These are phyloP conservation scores for Umbelopsis ramanniana DNA, from an alignment of 192 early-diverging fungal genomes.

Conservation along the genomic window DNA sequence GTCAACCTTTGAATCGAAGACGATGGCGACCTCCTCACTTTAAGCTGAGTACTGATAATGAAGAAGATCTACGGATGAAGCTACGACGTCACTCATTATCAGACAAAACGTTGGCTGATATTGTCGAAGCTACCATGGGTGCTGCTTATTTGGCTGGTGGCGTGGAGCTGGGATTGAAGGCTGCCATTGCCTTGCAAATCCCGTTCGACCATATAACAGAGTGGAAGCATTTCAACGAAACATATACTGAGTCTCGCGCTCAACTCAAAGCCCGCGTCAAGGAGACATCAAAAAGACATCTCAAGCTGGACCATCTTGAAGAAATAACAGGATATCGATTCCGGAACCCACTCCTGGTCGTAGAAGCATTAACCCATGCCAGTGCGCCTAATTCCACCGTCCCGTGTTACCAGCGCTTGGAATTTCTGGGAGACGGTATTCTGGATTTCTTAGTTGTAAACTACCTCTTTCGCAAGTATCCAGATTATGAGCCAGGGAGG, in stretches of 20 bases:
- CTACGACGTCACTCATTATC: constrained; percentile 58
- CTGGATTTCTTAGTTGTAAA: constrained; percentile 80
- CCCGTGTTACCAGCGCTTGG: constrained; percentile 88
- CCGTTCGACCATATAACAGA: constrained; percentile 56
- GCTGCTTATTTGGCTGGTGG: constrained; percentile 70
- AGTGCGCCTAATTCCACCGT: constrained; percentile 58
- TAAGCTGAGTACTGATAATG: constrained; percentile 29
- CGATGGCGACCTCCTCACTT: constrained; percentile 58
- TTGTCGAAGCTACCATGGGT: constrained; percentile 83
- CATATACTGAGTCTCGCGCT: constrained; percentile 29
- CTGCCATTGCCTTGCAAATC: constrained; percentile 60
- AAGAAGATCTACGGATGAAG: constrained; percentile 20
- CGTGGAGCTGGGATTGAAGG: constrained; percentile 51
- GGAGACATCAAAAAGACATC: not conserved
- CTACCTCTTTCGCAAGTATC: constrained; percentile 73
- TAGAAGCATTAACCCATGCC: constrained; percentile 89
- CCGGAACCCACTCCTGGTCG: constrained; percentile 63
- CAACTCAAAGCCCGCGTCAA: constrained; percentile 35
- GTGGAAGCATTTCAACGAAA: constrained; percentile 54
- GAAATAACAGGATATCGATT: constrained; percentile 68
- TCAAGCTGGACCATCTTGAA: constrained; percentile 41
- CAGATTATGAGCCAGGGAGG: constrained; percentile 69
- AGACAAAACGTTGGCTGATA: constrained; percentile 86
- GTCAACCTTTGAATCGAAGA: constrained; percentile 62
- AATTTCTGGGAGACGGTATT: constrained; percentile 85